These are phyloP conservation scores for Trichoderma orchidacearum DNA, from an alignment of 495 filamentous ascomycete genomes.

Conservation along the genomic window DNA sequence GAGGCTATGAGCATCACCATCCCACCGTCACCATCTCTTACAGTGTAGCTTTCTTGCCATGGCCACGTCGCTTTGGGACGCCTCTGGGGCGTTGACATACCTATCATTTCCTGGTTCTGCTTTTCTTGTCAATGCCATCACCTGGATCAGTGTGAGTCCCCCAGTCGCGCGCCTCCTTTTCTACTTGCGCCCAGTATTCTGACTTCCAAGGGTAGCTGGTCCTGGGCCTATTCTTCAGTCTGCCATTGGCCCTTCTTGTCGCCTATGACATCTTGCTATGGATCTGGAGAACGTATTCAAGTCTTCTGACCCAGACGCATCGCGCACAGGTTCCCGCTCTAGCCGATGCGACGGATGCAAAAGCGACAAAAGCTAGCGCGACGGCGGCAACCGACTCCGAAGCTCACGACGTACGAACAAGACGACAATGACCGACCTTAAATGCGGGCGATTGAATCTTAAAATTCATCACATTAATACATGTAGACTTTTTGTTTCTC, in stretches of 20 bases:
- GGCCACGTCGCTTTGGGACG: neutral
- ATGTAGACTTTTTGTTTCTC: neutral
- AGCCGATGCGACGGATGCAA: neutral
- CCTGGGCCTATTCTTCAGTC: conserved; percentile 12
- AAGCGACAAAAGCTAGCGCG: neutral
- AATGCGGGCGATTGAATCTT: neutral
- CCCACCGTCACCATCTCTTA: neutral
- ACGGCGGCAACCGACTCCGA: neutral
- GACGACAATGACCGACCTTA: conserved; percentile 3
- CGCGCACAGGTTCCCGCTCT: neutral
- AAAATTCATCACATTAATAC: neutral
- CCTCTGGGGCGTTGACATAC: neutral
- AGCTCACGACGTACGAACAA: neutral
- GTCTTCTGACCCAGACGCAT: conserved; percentile 4
- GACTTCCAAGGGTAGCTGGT: conserved; percentile 8
- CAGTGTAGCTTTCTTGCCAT: neutral
- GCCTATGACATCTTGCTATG: conserved; percentile 32
- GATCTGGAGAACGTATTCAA: conserved; percentile 22
- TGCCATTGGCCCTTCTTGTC: conserved; percentile 11
- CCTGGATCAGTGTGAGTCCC: neutral
- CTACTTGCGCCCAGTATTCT: neutral
- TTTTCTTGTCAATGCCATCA: neutral
- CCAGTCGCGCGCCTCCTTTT: neutral
- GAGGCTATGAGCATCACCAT: too few relatives aligned
- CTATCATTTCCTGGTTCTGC: neutral